These are phyloP conservation scores for Penicillium vulpinum DNA, from an alignment of 2,329 filamentous ascomycete genomes.

Conservation along the genomic window DNA sequence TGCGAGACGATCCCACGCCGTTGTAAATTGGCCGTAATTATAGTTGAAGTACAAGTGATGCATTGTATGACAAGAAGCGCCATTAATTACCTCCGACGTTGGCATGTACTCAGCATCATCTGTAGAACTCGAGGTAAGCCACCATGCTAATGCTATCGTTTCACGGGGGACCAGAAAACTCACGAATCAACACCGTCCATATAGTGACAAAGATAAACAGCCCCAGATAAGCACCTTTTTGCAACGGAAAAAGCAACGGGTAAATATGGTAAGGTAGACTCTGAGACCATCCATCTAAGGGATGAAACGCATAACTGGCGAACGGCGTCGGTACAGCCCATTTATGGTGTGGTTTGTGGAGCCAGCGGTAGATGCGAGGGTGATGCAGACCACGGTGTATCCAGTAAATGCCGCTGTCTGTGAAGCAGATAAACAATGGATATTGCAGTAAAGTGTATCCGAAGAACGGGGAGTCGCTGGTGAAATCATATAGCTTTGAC, in stretches of 20 bases:
- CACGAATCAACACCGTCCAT: slow-evolving; percentile 86
- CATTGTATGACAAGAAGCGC: slow-evolving; percentile 81
- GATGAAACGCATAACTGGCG: slow-evolving; percentile 91
- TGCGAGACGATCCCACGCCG: slow-evolving; percentile 83
- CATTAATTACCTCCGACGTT: slow-evolving; percentile 83
- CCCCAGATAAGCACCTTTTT: slow-evolving; percentile 81
- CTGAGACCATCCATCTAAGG: slow-evolving; percentile 84
- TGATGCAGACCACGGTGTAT: slow-evolving; percentile 84
- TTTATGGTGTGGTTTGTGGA: slow-evolving; percentile 98
- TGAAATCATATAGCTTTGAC: slow-evolving; percentile 79
- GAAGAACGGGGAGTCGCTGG: slow-evolving; percentile 68
- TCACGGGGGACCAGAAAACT: slow-evolving; percentile 10
- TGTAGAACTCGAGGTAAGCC: slow-evolving; percentile 10
- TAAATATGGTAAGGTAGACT: slow-evolving; percentile 89
- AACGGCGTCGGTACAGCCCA: slow-evolving; percentile 98
- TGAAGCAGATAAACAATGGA: slow-evolving; percentile 82
- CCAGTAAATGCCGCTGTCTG: slow-evolving; percentile 85
- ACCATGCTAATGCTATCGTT: background rate
- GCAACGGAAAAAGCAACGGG: slow-evolving; percentile 85
- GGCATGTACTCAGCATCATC: slow-evolving; percentile 90
- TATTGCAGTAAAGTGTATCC: slow-evolving; percentile 82
- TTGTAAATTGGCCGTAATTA: slow-evolving; percentile 95
- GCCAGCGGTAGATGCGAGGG: slow-evolving; percentile 73
- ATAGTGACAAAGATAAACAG: slow-evolving; percentile 91
- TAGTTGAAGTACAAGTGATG: slow-evolving; percentile 87